Conservation (phyloP, 192 early-diverging fungal species). For the Coemansia sp. region DNA sequence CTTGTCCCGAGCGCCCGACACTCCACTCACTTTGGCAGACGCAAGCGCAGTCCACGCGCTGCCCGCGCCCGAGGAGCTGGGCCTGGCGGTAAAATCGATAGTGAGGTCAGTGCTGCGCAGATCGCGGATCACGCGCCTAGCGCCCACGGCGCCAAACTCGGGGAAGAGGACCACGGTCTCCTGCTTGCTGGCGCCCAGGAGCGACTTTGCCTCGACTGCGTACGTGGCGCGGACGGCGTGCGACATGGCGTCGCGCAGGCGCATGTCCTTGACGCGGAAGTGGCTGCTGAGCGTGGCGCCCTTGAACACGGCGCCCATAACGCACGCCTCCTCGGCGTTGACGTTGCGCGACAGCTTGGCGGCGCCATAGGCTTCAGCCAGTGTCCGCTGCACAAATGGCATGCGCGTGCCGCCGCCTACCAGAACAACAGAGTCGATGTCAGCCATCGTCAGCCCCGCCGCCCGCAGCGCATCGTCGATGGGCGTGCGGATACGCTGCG, state of each 20-base stretch:
- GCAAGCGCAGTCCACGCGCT: conserved; percentile 25
- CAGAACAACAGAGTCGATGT: conserved; percentile 88
- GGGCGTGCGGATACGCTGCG: conserved; percentile 70
- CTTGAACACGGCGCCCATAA: conserved; percentile 85
- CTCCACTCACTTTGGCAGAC: conserved; percentile 65
- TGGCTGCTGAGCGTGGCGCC: conserved; percentile 84
- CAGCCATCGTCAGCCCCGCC: conserved; percentile 65
- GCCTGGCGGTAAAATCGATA: conserved; percentile 77
- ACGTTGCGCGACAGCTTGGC: conserved; percentile 92
- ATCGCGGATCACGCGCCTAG: conserved; percentile 87
- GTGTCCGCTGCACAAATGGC: conserved; percentile 77
- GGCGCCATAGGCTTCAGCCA: conserved; percentile 73
- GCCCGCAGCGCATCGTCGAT: conserved; percentile 72
- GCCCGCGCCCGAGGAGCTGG: conserved; percentile 63
- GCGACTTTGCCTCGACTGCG: conserved; percentile 64
- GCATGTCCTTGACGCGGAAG: conserved; percentile 85
- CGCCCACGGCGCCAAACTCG: conserved; percentile 69
- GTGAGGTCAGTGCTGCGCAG: conserved; percentile 59
- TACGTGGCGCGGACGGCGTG: conserved; percentile 48
- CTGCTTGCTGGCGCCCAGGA: conserved; percentile 55
- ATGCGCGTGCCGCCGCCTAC: conserved; percentile 93
- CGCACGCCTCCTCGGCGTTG: conserved; percentile 96
- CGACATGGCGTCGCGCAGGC: conserved; percentile 80
- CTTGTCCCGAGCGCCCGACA: conserved; percentile 70
- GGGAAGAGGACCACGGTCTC: conserved; percentile 34